A percentile compares a stretch with the other conserved stretches of the same genome.
Evolutionary conservation across 352 stramenopile species (phyloP).

Genomic region (Albugo candida): DNA sequence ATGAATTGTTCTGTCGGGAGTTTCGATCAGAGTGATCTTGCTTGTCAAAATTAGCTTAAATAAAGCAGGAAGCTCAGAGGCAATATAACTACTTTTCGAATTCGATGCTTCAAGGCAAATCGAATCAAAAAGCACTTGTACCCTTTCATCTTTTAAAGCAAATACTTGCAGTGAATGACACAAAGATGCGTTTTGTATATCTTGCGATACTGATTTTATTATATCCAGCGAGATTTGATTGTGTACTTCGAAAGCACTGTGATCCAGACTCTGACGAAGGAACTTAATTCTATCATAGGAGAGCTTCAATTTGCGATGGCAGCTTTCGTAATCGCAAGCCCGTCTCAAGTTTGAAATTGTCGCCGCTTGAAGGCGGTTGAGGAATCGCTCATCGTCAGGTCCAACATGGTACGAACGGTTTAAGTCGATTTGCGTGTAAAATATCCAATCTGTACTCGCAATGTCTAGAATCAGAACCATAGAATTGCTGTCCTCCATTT

Average conservation of each 20-base stretch:
- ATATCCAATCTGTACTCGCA: constrained; percentile 4
- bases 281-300: too few species aligned
- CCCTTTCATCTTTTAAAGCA: constrained; percentile 26
- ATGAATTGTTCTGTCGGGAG: constrained; percentile 12
- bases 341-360: too few species aligned
- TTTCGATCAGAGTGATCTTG: constrained; percentile 20
- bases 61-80: constrained; percentile 31
- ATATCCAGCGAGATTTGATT: constrained; percentile 11
- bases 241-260: constrained; percentile 25
- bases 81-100: constrained; percentile 16
- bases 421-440: neutral
- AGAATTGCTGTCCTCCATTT: constrained; percentile 15
- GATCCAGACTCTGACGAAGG: constrained; percentile 6
- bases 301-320: too few species aligned
- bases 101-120: constrained; percentile 17
- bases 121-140: constrained; percentile 29
- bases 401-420: neutral
- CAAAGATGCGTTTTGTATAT: constrained; percentile 27
- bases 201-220: constrained; percentile 17
- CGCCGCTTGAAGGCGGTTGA: constrained; percentile 21
- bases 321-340: too few species aligned
- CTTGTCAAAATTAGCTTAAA: constrained; percentile 18
- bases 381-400: constrained; percentile 11
- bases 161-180: constrained; percentile 33
- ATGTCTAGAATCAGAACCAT: constrained; percentile 13